Conservation (phyloP, 2,329 filamentous ascomycete genomes). For the Teratosphaeria pseudoeucalypti region DNA sequence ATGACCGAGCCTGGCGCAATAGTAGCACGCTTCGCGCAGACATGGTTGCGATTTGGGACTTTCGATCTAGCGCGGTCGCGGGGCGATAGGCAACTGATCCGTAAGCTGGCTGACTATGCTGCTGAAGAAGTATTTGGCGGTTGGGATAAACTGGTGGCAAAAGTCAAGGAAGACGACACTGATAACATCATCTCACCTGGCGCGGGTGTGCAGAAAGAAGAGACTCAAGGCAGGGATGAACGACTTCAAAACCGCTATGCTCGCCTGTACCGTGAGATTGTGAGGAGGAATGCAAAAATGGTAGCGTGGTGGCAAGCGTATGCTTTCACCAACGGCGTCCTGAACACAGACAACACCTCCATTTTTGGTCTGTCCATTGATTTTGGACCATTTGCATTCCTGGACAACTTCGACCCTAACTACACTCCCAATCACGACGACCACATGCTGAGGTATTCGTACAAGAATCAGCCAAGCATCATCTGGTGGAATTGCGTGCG, state of each 20-base stretch:
- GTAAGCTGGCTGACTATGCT: conserved; percentile 68
- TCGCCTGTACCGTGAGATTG: conserved; percentile 77
- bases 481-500: conserved; percentile 99
- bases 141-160: conserved; percentile 70
- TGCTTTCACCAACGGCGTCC: conserved; percentile 96
- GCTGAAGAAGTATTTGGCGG: conserved; percentile 80
- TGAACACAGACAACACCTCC: conserved; percentile 97
- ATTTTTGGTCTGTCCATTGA: conserved; percentile 82
- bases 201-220: conserved; percentile 35
- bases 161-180: conserved; percentile 27
- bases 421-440: conserved; percentile 99
- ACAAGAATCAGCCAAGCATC: conserved; percentile 86
- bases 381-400: conserved; percentile 93
- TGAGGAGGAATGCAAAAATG: conserved; percentile 71
- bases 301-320: conserved; percentile 96
- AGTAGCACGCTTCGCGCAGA: conserved; percentile 81
- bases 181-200: conserved; percentile 31
- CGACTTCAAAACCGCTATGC: conserved; percentile 76
- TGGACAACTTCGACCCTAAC: conserved; percentile 88
- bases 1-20: conserved; percentile 81
- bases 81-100: conserved; percentile 64
- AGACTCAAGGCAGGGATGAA: conserved; percentile 56
- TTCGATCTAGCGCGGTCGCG: conserved; percentile 84
- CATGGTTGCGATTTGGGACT: conserved; percentile 86
- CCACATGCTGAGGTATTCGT: conserved; percentile 73